Conservation (phyloP, 306 rosid species). For the Fragaria vesca region DNA sequence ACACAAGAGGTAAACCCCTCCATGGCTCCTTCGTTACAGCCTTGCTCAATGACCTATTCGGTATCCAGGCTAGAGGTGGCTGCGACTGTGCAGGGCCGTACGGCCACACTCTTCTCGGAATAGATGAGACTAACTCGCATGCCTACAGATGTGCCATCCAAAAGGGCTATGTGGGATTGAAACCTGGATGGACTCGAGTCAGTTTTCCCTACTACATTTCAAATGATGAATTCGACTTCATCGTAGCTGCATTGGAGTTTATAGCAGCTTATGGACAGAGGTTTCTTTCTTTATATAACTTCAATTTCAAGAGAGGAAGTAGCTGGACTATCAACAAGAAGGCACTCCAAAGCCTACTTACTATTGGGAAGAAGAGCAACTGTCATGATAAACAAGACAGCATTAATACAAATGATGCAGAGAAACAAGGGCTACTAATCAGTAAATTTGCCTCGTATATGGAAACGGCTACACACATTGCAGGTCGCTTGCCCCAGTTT, state of each 20-base stretch:
- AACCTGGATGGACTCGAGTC: slow-evolving; percentile 90
- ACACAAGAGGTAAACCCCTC: slow-evolving; percentile 61
- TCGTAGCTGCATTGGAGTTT: slow-evolving; percentile 64
- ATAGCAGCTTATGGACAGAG: slow-evolving; percentile 75
- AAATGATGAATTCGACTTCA: slow-evolving; percentile 71
- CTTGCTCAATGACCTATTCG: slow-evolving; percentile 74
- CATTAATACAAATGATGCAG: not conserved
- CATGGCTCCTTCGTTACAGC: slow-evolving; percentile 77
- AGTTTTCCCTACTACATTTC: slow-evolving; percentile 85
- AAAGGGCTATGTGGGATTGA: slow-evolving; percentile 70
- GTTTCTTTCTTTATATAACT: slow-evolving; percentile 60
- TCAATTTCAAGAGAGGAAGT: slow-evolving; percentile 56
- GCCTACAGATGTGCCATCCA: slow-evolving; percentile 59
- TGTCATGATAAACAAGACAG: slow-evolving; percentile 5
- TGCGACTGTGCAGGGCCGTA: slow-evolving; percentile 95
- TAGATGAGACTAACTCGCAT: slow-evolving; percentile 47
- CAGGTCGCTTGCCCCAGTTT: slow-evolving; percentile 55
- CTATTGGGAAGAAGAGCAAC: slow-evolving; percentile 12
- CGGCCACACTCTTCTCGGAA: slow-evolving; percentile 63
- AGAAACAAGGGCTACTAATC: slow-evolving; percentile 21
- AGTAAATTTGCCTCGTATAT: slow-evolving; percentile 33
- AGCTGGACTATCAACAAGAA: slow-evolving; percentile 57
- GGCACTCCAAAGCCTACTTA: slow-evolving; percentile 34
- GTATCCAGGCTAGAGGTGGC: slow-evolving; percentile 87
- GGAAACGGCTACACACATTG: slow-evolving; percentile 46